These are phyloP conservation scores for Drosera capensis DNA, from an alignment of 148 eudicot genomes.

Conservation along the genomic window DNA sequence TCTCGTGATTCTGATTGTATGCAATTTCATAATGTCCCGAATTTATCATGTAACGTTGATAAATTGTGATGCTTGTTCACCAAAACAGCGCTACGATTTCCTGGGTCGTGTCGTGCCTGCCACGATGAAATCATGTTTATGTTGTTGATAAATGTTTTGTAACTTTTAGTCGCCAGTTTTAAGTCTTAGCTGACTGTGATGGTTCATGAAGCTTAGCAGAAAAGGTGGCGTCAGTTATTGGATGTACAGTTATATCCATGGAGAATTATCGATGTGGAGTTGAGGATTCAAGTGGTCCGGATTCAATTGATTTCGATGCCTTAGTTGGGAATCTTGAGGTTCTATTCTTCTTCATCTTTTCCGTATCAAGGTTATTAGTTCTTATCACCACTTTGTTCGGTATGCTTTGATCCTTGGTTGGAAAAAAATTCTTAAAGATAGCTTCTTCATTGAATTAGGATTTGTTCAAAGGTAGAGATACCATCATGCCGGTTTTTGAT, in stretches of 20 bases:
- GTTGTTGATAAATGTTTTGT: background rate
- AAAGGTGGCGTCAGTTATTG: slow-evolving; percentile 96
- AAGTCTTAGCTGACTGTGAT: slow-evolving; percentile 10
- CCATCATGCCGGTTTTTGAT: slow-evolving; percentile 60
- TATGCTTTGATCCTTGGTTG: background rate
- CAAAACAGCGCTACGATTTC: too few relatives aligned
- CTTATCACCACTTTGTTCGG: background rate
- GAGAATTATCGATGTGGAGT: slow-evolving; percentile 83
- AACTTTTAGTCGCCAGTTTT: background rate
- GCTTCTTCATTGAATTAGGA: slow-evolving; percentile 37
- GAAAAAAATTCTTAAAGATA: slow-evolving; percentile 2
- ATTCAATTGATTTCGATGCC: slow-evolving; percentile 72
- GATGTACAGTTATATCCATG: slow-evolving; percentile 78
- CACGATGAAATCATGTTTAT: too few relatives aligned
- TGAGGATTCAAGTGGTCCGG: slow-evolving; percentile 80
- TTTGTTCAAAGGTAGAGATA: slow-evolving; percentile 73
- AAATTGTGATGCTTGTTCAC: too few relatives aligned
- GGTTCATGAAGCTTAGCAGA: slow-evolving; percentile 73
- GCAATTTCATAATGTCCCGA: too few relatives aligned
- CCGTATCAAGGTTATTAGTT: background rate
- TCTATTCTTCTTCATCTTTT: slow-evolving; percentile 6
- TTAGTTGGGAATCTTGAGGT: slow-evolving; percentile 88
- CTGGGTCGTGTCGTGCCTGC: too few relatives aligned
- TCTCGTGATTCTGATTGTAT: too few relatives aligned
- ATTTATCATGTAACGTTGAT: too few relatives aligned